Base-by-base conservation (phyloP, 768 basidiomycete genomes). In the Multifurca ochricompacta region DNA sequence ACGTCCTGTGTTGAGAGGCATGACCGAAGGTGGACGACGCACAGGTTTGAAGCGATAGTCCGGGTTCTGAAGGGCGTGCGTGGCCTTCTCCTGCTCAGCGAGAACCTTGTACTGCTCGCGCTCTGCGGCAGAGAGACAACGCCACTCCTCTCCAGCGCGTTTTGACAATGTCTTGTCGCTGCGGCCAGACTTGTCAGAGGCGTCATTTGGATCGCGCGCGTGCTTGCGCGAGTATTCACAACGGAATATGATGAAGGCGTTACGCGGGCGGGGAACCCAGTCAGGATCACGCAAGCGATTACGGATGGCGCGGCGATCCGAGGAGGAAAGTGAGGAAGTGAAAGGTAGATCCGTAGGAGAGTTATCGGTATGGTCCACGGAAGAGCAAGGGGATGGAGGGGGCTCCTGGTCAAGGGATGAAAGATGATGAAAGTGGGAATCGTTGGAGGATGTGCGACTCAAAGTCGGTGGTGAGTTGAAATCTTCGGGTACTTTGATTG, bases 61-160 rank as follows among this genome's bases (percentile, higher is more conserved):
- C 0, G 85, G 85, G 59, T 87, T 71, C 48, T 70, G 65, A 13
- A 72, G 70, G 8, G 76, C 74, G 53, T 87, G 85, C 53, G 79
- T 76, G 47, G 71, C 71, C 52, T 76, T 76, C 71, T 83, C 82
- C 54, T 66, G 59, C 36, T 76, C 75, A 1, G 85, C 83, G n/a
- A 76, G 70, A 7, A 65, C 62, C 61, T 76, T 74, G 72, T 73
- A 87, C 51, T 66, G 70, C 16, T 74, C 65, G 58, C 70, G 78
- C 51, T 80, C 77, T 39, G 73, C 71, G 0, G 62, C 53, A 0
- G 77, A 57, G 13, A 90, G 73, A 53, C 75, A 70, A 35, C 74
- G 75, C 91, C 91, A 93, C 28, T 85, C 82, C 48, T 83, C 82
- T 0, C 79, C 83, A 0, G 88, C 89, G 43, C 85, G 77, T 61